phyloP scores from a whole-genome alignment of 495 filamentous ascomycete species.

The Aspergillus cristatus region DNA sequence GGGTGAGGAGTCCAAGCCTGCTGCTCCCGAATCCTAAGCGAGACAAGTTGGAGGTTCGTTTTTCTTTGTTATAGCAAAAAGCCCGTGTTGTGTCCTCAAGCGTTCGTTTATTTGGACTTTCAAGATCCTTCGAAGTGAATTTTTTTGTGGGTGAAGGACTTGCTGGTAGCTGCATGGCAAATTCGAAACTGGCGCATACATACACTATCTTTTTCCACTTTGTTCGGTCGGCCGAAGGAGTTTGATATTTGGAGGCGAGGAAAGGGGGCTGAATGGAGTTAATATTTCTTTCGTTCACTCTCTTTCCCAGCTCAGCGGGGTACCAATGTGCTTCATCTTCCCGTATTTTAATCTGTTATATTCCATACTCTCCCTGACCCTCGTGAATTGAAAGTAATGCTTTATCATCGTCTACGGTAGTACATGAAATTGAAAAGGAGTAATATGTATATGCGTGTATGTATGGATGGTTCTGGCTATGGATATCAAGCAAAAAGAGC shows the following conservation, averaged over 20 bases:
- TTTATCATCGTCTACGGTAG: too few relatives aligned
- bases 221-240: slow-evolving; percentile 39
- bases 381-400: background rate
- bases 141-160: slow-evolving; percentile 34
- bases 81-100: slow-evolving; percentile 16
- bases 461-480: too few relatives aligned
- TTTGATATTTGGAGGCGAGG: slow-evolving; percentile 41
- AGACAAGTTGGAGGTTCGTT: slow-evolving; percentile 3
- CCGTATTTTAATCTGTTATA: slow-evolving; percentile 20
- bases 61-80: slow-evolving; percentile 22
- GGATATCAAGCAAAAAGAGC: too few relatives aligned
- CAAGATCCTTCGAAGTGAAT: slow-evolving; percentile 34
- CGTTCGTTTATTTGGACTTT: slow-evolving; percentile 24
- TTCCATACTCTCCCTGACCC: slow-evolving; percentile 2
- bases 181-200: slow-evolving; percentile 30
- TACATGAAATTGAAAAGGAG: too few relatives aligned
- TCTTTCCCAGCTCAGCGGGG: slow-evolving; percentile 42
- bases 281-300: slow-evolving; percentile 42
- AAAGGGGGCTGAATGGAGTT: slow-evolving; percentile 40
- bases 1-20: slow-evolving; percentile 35
- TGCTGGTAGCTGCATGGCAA: slow-evolving; percentile 33
- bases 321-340: slow-evolving; percentile 33
- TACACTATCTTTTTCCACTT: slow-evolving; percentile 25
- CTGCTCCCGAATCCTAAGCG: slow-evolving; percentile 29
- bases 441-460: too few relatives aligned